A percentile compares a stretch with the other conserved stretches of the same genome.
phyloP scores from a whole-genome alignment of 441 rosid genomes.

The Euphorbia celastroides region DNA sequence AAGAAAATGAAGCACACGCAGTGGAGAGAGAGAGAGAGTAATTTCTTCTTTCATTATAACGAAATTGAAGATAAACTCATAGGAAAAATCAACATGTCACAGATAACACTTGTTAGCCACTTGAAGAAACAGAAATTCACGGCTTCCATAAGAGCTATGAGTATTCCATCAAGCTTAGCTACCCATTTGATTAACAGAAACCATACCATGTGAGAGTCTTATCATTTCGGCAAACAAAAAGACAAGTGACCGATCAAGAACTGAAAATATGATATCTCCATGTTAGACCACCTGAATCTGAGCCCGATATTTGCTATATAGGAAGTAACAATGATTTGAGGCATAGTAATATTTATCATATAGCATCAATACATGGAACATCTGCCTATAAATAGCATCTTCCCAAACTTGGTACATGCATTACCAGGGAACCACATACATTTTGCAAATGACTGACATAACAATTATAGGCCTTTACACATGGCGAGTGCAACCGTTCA shows the following conservation, averaged over 20 bases:
- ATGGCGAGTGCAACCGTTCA: no score
- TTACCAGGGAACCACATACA: neutral
- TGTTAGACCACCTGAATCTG: neutral
- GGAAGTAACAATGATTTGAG: no score
- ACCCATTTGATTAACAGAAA: no score
- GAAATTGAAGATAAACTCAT: neutral
- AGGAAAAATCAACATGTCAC: neutral
- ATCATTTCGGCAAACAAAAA: no score
- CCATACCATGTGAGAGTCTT: neutral
- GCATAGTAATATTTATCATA: neutral
- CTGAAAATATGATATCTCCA: neutral
- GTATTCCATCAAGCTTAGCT: neutral
- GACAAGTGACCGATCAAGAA: no score
- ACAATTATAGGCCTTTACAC: neutral
- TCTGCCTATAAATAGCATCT: neutral
- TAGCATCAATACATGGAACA: neutral
- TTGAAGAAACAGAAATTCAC: neutral
- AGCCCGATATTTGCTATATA: no score
- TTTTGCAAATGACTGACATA: neutral
- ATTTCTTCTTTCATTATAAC: neutral
- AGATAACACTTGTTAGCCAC: neutral
- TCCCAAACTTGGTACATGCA: neutral
- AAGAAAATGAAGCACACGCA: neutral
- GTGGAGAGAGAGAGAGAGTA: neutral
- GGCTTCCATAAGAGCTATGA: neutral